These are phyloP conservation scores for Austroboletus novae-zelandiae DNA, from an alignment of 1,284 basidiomycete species.

Conservation along the genomic window DNA sequence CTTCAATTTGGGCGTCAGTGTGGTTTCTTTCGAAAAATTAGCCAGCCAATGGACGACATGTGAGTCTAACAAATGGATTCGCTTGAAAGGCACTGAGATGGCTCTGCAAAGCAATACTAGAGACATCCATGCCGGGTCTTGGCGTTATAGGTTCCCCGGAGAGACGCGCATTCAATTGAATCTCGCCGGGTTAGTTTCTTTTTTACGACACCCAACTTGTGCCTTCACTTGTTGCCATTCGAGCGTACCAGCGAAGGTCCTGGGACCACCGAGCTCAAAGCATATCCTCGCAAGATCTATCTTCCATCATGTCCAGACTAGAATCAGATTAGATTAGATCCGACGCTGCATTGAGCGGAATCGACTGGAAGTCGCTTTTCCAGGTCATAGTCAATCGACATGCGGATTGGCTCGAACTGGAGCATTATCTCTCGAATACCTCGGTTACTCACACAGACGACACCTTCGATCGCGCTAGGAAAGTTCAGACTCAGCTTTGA, in stretches of 20 bases:
- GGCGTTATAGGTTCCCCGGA: constrained; percentile 36
- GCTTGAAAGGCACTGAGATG: background rate
- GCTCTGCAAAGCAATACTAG: background rate
- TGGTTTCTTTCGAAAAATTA: constrained; percentile 34
- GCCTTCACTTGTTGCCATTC: too few species aligned
- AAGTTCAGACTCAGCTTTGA: constrained; percentile 23
- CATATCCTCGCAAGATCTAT: too few species aligned
- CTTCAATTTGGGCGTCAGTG: constrained; percentile 35
- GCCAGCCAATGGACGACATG: constrained; percentile 3
- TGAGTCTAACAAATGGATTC: background rate
- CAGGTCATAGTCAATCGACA: constrained; percentile 36
- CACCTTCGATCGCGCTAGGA: constrained; percentile 13
- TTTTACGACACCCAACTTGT: constrained; percentile 4
- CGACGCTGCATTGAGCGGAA: constrained; percentile 27
- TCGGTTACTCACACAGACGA: background rate
- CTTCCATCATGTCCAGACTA: constrained; percentile 18
- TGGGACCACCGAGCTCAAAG: too few species aligned
- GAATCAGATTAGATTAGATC: constrained; percentile 14
- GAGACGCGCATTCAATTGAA: constrained; percentile 37
- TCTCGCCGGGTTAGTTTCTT: constrained; percentile 28
- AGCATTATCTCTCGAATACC: constrained; percentile 35
- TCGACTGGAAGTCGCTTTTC: constrained; percentile 46
- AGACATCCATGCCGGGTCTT: constrained; percentile 26
- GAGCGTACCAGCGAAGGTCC: too few species aligned
- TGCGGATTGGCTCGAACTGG: constrained; percentile 43